These are phyloP conservation scores for Polyporus tsugae DNA, from an alignment of 1,284 basidiomycete genomes.

Conservation along the genomic window DNA sequence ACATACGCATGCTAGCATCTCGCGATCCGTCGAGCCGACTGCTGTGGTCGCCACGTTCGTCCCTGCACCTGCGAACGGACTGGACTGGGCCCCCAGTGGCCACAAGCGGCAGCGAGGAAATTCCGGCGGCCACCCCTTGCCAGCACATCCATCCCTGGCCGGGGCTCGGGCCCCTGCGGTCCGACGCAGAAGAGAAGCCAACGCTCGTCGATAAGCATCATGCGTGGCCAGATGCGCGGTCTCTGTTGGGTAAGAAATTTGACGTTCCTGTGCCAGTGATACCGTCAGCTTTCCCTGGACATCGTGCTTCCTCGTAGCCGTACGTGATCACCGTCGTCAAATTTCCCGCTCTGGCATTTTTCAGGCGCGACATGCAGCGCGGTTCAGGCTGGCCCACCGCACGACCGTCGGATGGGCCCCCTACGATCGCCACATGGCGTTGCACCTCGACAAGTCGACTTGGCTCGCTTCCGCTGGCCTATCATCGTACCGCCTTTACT, in stretches of 20 bases:
- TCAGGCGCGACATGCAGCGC: too few relatives aligned
- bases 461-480: background rate
- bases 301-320: too few relatives aligned
- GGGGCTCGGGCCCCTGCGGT: background rate
- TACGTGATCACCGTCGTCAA: constrained; percentile 1
- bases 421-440: background rate
- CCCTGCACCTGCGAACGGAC: constrained; percentile 5
- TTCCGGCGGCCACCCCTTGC: constrained; percentile 4
- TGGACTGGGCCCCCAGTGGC: background rate
- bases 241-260: constrained; percentile 2
- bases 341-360: background rate
- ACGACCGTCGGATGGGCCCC: background rate
- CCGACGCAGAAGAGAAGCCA: background rate
- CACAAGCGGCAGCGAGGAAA: background rate
- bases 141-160: background rate
- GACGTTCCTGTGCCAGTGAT: background rate
- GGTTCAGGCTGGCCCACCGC: background rate
- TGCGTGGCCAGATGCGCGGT: background rate
- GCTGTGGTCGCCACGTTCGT: background rate
- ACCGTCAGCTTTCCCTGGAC: background rate
- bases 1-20: background rate
- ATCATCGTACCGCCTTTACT: background rate
- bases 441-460: background rate
- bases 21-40: background rate
- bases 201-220: background rate